These are phyloP conservation scores for Aspergillus wentii DNA, from an alignment of 495 filamentous ascomycete genomes.

Conservation along the genomic window DNA sequence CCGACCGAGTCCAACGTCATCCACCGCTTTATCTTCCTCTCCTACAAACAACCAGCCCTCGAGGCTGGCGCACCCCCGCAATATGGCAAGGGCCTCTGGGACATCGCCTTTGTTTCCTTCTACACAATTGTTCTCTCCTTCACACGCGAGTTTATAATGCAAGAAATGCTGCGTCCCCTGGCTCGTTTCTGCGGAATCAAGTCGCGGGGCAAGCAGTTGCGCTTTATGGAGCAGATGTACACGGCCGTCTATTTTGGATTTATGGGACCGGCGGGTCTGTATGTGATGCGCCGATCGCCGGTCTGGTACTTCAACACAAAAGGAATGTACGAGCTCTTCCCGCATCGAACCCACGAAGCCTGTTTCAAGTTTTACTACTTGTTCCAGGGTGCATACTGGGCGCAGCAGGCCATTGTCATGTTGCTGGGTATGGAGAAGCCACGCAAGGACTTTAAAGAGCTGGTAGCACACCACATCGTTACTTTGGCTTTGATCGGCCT, in stretches of 20 bases:
- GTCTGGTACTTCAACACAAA: constrained; percentile 98
- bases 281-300: constrained; percentile 83
- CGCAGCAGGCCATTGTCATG: constrained; percentile 90
- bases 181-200: constrained; percentile 67
- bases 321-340: constrained; percentile 89
- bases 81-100: constrained; percentile 85
- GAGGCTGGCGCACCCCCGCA: constrained; percentile 52
- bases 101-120: constrained; percentile 84
- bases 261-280: constrained; percentile 82
- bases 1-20: constrained; percentile 79
- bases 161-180: constrained; percentile 77
- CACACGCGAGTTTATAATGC: constrained; percentile 96
- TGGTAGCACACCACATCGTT: constrained; percentile 91
- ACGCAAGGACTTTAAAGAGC: constrained; percentile 92
- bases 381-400: constrained; percentile 93
- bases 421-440: constrained; percentile 89
- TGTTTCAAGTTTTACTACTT: constrained; percentile 97
- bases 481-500: constrained; percentile 78
- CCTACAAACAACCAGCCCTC: constrained; percentile 67
- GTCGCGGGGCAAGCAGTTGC: constrained; percentile 71
- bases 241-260: constrained; percentile 92
- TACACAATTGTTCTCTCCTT: constrained; percentile 88
- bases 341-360: constrained; percentile 77
- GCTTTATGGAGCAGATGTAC: constrained; percentile 98
- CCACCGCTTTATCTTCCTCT: constrained; percentile 86